Percentiles rank a stretch among this genome's conserved stretches.
Conservation (phyloP, 768 basidiomycete species). For the Rhizopogon vulgaris region DNA sequence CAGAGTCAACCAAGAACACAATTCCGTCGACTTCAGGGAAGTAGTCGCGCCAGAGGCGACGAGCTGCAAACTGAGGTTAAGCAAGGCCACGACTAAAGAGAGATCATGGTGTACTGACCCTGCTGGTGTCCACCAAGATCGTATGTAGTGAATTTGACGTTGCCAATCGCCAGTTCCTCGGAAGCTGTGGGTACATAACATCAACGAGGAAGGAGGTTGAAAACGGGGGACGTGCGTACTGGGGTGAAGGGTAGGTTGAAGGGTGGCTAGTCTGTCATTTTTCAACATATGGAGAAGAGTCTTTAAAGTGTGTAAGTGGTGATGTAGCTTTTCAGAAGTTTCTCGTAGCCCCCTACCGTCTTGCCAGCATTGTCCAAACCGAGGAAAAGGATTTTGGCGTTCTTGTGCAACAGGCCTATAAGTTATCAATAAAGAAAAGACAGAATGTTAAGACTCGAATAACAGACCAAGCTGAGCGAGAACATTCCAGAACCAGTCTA, state of each 20-base stretch:
- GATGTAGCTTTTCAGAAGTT: not conserved
- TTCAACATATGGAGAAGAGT: conserved; percentile 98
- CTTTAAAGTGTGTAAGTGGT: conserved; percentile 33
- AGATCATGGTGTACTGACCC: conserved; percentile 40
- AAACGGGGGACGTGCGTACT: conserved; percentile 48
- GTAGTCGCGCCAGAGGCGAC: conserved; percentile 98
- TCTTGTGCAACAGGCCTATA: conserved; percentile 89
- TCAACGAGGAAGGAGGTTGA: not conserved
- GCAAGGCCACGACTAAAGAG: not conserved
- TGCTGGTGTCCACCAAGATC: conserved; percentile 98
- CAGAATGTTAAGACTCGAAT: not conserved
- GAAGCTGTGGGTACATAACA: conserved; percentile 55
- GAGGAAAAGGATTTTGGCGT: conserved; percentile 98
- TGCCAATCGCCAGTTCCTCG: conserved; percentile 97
- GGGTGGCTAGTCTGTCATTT: conserved; percentile 94
- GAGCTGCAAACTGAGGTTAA: conserved; percentile 42
- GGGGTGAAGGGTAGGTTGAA: conserved; percentile 97
- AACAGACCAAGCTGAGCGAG: conserved; percentile 84
- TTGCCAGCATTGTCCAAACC: conserved; percentile 99
- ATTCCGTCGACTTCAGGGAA: conserved; percentile 99
- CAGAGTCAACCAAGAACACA: conserved; percentile 95
- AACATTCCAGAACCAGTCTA: conserved; percentile 97
- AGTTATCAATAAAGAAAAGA: conserved; percentile 1
- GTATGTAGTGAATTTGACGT: conserved; percentile 98
- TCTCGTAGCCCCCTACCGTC: conserved; percentile 60